phyloP scores from a whole-genome alignment of 768 basidiomycete species.

The Leccinum barrowsii region DNA sequence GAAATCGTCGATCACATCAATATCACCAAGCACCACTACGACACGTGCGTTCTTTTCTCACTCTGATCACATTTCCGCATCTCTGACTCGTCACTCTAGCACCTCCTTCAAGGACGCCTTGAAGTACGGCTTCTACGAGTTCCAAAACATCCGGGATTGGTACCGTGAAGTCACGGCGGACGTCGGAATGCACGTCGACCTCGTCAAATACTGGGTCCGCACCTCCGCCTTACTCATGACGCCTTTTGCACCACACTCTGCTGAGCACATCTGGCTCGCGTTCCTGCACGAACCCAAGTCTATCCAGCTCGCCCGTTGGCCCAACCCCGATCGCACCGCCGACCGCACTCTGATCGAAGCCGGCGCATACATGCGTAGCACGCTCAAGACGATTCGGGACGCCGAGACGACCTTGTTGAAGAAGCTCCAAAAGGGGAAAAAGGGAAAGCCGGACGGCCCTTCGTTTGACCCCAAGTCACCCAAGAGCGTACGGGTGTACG shows the following conservation, averaged over 20 bases:
- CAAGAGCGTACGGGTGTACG: slow-evolving; percentile 84
- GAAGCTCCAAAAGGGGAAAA: slow-evolving; percentile 77
- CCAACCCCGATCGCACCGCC: slow-evolving; percentile 55
- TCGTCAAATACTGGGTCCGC: slow-evolving; percentile 84
- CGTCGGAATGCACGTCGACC: slow-evolving; percentile 86
- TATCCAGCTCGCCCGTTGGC: slow-evolving; percentile 83
- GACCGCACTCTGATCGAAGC: slow-evolving; percentile 70
- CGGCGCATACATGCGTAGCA: slow-evolving; percentile 80
- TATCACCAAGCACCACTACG: slow-evolving; percentile 76
- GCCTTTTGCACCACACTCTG: slow-evolving; percentile 90
- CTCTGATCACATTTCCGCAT: not conserved
- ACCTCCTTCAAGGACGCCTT: slow-evolving; percentile 95
- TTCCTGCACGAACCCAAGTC: slow-evolving; percentile 72
- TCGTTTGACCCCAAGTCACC: slow-evolving; percentile 82
- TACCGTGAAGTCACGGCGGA: slow-evolving; percentile 91
- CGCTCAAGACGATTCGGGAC: slow-evolving; percentile 89
- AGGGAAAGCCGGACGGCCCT: slow-evolving; percentile 42
- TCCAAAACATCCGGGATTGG: slow-evolving; percentile 90
- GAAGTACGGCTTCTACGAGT: slow-evolving; percentile 94
- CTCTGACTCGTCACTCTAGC: slow-evolving; percentile 37
- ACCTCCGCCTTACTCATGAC: slow-evolving; percentile 73
- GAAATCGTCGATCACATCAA: slow-evolving; percentile 87
- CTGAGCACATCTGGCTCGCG: slow-evolving; percentile 84
- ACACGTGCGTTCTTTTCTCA: slow-evolving; percentile 54
- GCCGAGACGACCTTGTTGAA: slow-evolving; percentile 78